Evolutionary conservation across 2,329 filamentous ascomycete species (phyloP).

Genomic region (Zymoseptoria passerinii): DNA sequence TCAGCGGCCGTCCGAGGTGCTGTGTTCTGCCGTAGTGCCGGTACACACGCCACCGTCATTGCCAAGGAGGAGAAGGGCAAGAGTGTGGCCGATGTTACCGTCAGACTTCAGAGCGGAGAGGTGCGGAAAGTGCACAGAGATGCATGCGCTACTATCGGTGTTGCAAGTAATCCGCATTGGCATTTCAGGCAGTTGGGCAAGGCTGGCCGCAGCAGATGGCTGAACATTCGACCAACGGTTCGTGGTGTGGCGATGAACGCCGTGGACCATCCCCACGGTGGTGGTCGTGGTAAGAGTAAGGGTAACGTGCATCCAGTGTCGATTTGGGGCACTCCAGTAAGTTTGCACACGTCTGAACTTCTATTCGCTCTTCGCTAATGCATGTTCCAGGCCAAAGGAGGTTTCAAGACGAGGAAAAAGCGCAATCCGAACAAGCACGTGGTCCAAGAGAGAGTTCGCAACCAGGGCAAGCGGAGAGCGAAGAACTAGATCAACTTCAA

Average conservation of each 20-base stretch:
- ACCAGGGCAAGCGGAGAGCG: constrained; percentile 75
- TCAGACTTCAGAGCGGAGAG: constrained; percentile 87
- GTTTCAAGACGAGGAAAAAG: constrained; percentile 85
- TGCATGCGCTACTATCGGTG: constrained; percentile 87
- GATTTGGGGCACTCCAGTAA: constrained; percentile 91
- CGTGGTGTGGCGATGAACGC: constrained; percentile 99
- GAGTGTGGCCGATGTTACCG: constrained; percentile 71
- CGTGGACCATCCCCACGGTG: constrained; percentile 95
- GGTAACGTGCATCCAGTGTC: constrained; percentile 91
- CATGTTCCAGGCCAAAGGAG: constrained; percentile 57
- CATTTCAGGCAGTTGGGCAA: constrained; percentile 90
- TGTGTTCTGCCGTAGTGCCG: constrained; percentile 90
- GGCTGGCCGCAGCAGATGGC: constrained; percentile 84
- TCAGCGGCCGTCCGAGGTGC: constrained; percentile 62
- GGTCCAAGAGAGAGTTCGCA: constrained; percentile 72
- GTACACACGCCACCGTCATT: constrained; percentile 81
- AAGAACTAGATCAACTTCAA: constrained; percentile 18
- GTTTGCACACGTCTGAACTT: constrained; percentile 32
- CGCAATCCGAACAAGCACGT: constrained; percentile 88
- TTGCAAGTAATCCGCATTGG: constrained; percentile 87
- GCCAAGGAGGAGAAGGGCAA: constrained; percentile 72
- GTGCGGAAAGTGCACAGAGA: constrained; percentile 82
- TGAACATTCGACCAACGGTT: constrained; percentile 90
- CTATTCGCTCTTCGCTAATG: constrained; percentile 13
- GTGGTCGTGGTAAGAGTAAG: constrained; percentile 98